Base-by-base conservation (phyloP, 441 rosid genomes). In the Theobroma grandiflorum region DNA sequence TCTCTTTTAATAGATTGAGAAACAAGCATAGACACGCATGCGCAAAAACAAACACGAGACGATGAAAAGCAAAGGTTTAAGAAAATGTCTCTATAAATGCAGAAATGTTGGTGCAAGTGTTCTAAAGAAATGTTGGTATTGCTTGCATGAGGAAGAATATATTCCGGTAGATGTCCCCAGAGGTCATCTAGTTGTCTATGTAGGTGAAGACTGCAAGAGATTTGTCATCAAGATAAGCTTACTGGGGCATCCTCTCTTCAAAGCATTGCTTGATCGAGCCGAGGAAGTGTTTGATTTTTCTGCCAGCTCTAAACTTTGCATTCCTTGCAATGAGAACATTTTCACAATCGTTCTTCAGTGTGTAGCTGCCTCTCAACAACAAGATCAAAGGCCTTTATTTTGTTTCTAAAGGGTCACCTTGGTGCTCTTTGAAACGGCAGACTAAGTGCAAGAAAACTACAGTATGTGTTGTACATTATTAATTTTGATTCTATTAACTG, bases 101-200 rank as follows among this genome's bases (percentile, higher is more conserved):
- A 75, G n/a, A 15, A 77, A 57, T 63, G 16, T 69, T 2, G 50
- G 55, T 11, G 55, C 5, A 52, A 49, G 63, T 70, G n/a, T 75
- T 35, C 61, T 72, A 9, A 58, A 76, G n/a, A n/a, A n/a, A n/a
- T n/a, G n/a, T n/a, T 65, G 73, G 74, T 71, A 63, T 55, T 77
- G 75, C 35, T 47, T 80, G 35, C 16, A 3, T 0, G 16, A 58
- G 66, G 79, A 77, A 6, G 71, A 33, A 6, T 31, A 31, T 2
- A 64, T 80, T 43, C 90, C 88, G 0, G 66, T 69, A 37, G 92
- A 87, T 74, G 87, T 89, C 5, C 89, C 89, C 0, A 83, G 76
- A 78, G 89, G 87, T 62, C 87, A 86, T 45, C 11, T 85, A 40
- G 90, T 79, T 4, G 86, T 86, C 5, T 85, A 87, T 6, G 89